phyloP scores from a whole-genome alignment of 768 basidiomycete genomes.

The Phlebiopsis gigantea region DNA sequence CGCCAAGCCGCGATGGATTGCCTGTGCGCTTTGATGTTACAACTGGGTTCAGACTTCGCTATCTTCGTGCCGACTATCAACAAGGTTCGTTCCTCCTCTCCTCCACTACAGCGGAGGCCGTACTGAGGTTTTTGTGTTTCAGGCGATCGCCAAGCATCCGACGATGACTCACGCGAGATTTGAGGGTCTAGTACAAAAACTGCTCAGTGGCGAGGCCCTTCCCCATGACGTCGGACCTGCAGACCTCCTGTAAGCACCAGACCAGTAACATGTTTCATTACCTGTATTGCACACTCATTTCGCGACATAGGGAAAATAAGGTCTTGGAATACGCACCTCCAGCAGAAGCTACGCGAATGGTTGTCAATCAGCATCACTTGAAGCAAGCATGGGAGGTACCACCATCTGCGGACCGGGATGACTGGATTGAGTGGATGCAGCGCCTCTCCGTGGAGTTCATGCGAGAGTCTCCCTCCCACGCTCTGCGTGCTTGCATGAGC shows the following conservation, averaged over 20 bases:
- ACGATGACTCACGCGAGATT: conserved; percentile 78
- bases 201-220: conserved; percentile 87
- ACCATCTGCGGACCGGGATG: conserved; percentile 67
- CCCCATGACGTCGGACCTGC: conserved; percentile 78
- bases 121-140: background rate
- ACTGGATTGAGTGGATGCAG: conserved; percentile 97
- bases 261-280: too few relatives aligned
- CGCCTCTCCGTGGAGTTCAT: conserved; percentile 91
- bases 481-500: conserved; percentile 93
- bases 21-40: conserved; percentile 84
- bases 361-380: conserved; percentile 94
- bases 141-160: conserved; percentile 35
- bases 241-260: conserved; percentile 60
- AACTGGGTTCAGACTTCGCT: conserved; percentile 94
- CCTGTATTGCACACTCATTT: background rate
- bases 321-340: conserved; percentile 74
- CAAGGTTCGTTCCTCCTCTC: conserved; percentile 56
- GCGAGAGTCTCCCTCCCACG: conserved; percentile 97
- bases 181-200: conserved; percentile 81
- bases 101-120: background rate
- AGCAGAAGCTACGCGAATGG: conserved; percentile 76
- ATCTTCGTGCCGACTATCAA: conserved; percentile 97
- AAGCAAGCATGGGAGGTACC: conserved; percentile 96
- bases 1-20: conserved; percentile 88
- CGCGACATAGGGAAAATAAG: conserved; percentile 39